Evolutionary conservation across 441 rosid genomes (phyloP).

Genomic region (Pelargonium cotyledonis): DNA sequence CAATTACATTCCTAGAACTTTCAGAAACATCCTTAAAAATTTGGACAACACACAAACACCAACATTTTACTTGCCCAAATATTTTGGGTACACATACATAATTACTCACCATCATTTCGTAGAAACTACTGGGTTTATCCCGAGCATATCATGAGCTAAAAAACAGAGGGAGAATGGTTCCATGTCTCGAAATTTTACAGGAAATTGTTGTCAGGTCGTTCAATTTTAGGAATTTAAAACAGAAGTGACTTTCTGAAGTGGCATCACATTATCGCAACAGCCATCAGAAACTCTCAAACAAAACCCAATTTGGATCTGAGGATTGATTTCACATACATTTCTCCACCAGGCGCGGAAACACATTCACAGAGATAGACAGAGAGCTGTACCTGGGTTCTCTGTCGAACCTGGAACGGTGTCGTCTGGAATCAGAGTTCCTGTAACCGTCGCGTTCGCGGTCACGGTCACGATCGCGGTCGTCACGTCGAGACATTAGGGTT

Average conservation of each 20-base stretch:
- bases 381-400: conserved; percentile 53
- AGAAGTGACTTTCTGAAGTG: background rate
- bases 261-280: background rate
- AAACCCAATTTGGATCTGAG: background rate
- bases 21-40: too few relatives aligned
- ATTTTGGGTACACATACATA: background rate
- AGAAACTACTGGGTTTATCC: background rate
- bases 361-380: background rate
- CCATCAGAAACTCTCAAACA: background rate
- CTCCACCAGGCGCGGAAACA: background rate
- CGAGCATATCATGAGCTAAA: background rate
- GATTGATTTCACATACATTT: background rate
- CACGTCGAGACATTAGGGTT: conserved; percentile 9
- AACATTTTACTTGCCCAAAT: background rate
- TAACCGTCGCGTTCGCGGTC: background rate
- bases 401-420: conserved; percentile 53
- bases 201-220: background rate
- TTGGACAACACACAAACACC: background rate
- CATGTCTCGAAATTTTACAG: background rate
- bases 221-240: background rate
- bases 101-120: background rate
- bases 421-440: conserved; percentile 51
- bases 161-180: background rate
- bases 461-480: background rate
- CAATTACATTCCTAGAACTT: too few relatives aligned